Conservation (phyloP, 2,329 filamentous ascomycete species). For the Alternaria sp. region DNA sequence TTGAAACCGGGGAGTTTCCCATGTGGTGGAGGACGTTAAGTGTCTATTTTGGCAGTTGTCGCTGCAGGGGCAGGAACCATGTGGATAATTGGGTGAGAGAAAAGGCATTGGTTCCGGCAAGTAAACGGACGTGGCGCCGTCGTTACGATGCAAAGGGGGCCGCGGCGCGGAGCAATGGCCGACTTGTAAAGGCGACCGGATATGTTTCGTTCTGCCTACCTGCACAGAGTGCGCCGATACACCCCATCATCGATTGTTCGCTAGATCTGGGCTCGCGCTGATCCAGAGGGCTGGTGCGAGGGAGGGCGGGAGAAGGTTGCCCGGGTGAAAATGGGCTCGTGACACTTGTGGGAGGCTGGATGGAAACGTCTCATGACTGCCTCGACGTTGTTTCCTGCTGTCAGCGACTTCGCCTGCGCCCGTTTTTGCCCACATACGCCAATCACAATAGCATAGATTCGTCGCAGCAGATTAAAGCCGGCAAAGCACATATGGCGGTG, state of each 20-base stretch:
- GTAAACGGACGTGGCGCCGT: conserved; percentile 6
- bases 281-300: background rate
- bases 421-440: background rate
- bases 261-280: conserved; percentile 1
- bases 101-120: conserved; percentile 3
- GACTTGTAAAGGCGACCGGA: conserved; percentile 1
- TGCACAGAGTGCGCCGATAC: background rate
- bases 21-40: background rate
- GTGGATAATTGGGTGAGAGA: conserved; percentile 1
- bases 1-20: conserved; percentile 1
- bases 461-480: conserved; percentile 4
- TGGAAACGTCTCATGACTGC: conserved; percentile 12
- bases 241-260: background rate
- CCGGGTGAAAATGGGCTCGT: conserved; percentile 8
- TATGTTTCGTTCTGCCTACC: conserved; percentile 3
- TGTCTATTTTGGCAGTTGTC: conserved; percentile 10
- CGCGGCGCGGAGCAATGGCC: conserved; percentile 3
- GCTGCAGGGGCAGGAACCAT: conserved; percentile 13
- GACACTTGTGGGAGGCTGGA: background rate
- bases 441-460: conserved; percentile 2
- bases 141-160: conserved; percentile 4
- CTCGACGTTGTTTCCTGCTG: conserved; percentile 12
- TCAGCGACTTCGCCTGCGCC: background rate
- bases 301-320: background rate
- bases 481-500: conserved; percentile 18